Evolutionary conservation across 257 asterid genomes (phyloP), one percentile per base, ranked within the genome.

Genomic region (Lantana camara): DNA sequence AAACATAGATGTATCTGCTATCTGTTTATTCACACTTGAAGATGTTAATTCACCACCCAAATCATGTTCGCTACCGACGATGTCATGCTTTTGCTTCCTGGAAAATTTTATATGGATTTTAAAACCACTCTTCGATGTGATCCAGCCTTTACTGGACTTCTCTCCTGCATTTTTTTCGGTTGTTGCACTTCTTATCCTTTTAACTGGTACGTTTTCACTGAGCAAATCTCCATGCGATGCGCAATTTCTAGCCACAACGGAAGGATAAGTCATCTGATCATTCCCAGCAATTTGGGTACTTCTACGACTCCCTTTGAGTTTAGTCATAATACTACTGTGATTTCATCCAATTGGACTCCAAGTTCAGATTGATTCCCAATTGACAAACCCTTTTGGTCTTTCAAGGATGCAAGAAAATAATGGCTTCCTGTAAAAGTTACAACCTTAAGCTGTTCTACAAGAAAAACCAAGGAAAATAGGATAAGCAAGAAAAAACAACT

Each of bases 361-460:
- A 27, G 65, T 57, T 75, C 68, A 46, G 68, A 42, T 42, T 50
- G 81, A 62, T 73, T 61, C 45, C 60, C 71, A 69, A 63, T 57
- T 34, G 54, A 56, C 73, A 82, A 68, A 63, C 90, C 81, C 69
- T 91, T 81, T 67, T 65, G 67, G 57, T 84, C 85, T 73, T 76
- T 84, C 69, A 84, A 73, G 66, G 84, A 76, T 53, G 68, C 79
- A 61, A 64, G 73, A 60, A 70, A 56, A 71, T 86, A 74, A 79
- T 75, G 66, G 9, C 66, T 69, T 45, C 81, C 81, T 37, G 67
- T 62, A 51, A 72, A 73, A 75, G 80, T 73, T 56, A 75, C 83
- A 70, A 72, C 78, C 75, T 87, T 87, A 51, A 84, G 75, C 93
- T 87, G 79, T 60, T 74, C 30, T 45, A 67, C 40, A n/a, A 42